phyloP scores from a whole-genome alignment of 2,329 filamentous ascomycete species.

The Malbranchea zuffiana region DNA sequence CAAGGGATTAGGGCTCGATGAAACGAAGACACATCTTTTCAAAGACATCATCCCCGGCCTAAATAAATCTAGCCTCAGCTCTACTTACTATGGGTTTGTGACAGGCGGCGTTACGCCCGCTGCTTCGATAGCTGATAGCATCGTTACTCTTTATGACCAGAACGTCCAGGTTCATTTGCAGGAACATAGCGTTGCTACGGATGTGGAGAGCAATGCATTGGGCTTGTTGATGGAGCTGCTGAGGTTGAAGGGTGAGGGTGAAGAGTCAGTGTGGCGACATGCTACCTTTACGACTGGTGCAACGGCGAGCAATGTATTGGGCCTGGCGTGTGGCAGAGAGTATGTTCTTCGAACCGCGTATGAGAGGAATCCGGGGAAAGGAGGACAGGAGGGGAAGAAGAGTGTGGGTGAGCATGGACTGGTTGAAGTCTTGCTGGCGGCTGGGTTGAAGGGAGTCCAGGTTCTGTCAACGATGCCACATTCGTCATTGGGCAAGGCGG shows the following conservation, averaged over 20 bases:
- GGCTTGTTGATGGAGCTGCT: conserved; percentile 59
- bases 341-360: conserved; percentile 35
- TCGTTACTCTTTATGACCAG: conserved; percentile 73
- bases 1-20: conserved; percentile 24
- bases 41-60: conserved; percentile 44
- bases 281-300: conserved; percentile 69
- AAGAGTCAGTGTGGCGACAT: conserved; percentile 51
- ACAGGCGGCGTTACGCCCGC: conserved; percentile 71
- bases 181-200: conserved; percentile 60
- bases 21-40: conserved; percentile 30
- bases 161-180: conserved; percentile 77
- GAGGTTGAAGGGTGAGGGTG: too few species aligned
- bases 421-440: conserved; percentile 51
- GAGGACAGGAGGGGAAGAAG: conserved; percentile 16
- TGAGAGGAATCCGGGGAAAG: conserved; percentile 22
- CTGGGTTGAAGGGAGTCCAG: conserved; percentile 58
- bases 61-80: conserved; percentile 52
- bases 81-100: conserved; percentile 79
- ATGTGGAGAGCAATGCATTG: conserved; percentile 63
- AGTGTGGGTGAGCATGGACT: conserved; percentile 61
- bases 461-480: conserved; percentile 73
- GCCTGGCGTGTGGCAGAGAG: conserved; percentile 61
- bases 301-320: conserved; percentile 55
- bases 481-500: conserved; percentile 74
- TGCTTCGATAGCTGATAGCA: conserved; percentile 68